Percentiles rank a stretch among this genome's conserved stretches.
Conservation (phyloP, 495 filamentous ascomycete species). For the Aspergillus cristatus region DNA sequence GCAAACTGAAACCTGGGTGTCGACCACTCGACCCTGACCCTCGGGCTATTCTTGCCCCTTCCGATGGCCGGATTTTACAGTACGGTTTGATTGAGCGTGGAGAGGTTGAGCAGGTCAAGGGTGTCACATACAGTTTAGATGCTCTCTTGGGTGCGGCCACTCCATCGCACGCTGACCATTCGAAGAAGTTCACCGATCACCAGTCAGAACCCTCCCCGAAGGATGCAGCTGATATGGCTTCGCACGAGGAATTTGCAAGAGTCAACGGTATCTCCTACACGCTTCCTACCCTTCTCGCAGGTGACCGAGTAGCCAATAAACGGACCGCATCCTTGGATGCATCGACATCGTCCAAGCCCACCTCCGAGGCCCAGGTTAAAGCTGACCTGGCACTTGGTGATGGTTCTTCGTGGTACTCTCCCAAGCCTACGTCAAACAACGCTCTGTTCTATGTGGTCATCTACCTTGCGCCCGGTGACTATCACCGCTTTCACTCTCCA, state of each 20-base stretch:
- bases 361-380: conserved; percentile 70
- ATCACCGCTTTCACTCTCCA: conserved; percentile 96
- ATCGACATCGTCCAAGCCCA: conserved; percentile 52
- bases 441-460: conserved; percentile 91
- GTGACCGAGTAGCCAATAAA: conserved; percentile 32
- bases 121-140: conserved; percentile 94
- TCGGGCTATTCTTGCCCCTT: conserved; percentile 70
- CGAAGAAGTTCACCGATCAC: conserved; percentile 28
- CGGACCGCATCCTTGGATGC: conserved; percentile 46
- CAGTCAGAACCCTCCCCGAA: conserved; percentile 16
- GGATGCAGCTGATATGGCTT: conserved; percentile 45
- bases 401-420: conserved; percentile 64
- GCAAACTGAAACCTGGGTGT: conserved; percentile 77
- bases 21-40: conserved; percentile 79
- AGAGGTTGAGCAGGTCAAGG: conserved; percentile 98
- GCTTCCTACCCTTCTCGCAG: conserved; percentile 78
- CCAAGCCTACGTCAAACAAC: conserved; percentile 47
- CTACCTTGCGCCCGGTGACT: conserved; percentile 97
- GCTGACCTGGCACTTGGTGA: conserved; percentile 72
- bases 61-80: conserved; percentile 85
- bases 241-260: conserved; percentile 86
- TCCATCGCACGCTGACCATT: conserved; percentile 31
- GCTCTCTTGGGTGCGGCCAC: conserved; percentile 69
- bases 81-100: conserved; percentile 86
- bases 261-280: conserved; percentile 97